Percentiles rank a stretch among this genome's conserved stretches.
Evolutionary conservation across 352 stramenopile species (phyloP).

Genomic region (Globisporangium irregulare): DNA sequence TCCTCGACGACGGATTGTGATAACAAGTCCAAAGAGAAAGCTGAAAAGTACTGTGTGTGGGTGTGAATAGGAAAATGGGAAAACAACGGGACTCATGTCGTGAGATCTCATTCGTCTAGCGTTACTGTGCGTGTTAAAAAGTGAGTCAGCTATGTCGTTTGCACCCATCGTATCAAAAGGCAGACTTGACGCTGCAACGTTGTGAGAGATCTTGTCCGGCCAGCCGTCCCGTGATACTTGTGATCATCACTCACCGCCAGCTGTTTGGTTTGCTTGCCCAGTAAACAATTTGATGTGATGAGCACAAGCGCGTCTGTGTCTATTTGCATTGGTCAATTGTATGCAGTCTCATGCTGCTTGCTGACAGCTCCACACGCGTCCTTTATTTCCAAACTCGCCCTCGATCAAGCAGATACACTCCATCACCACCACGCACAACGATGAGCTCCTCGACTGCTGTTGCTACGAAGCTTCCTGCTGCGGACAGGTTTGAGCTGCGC

Average conservation of each 20-base stretch:
- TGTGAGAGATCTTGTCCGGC: too few relatives aligned
- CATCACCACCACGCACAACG: not conserved
- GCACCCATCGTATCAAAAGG: too few relatives aligned
- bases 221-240: too few relatives aligned
- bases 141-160: not conserved
- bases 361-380: too few relatives aligned
- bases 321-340: not conserved
- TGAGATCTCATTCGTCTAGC: too few relatives aligned
- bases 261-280: not conserved
- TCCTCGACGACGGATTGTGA: conserved; percentile 24
- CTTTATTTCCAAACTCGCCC: not conserved
- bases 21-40: not conserved
- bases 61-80: not conserved
- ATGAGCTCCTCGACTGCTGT: conserved; percentile 1
- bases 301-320: not conserved
- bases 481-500: conserved; percentile 17
- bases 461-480: not conserved
- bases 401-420: not conserved
- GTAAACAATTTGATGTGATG: not conserved
- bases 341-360: too few relatives aligned
- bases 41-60: too few relatives aligned
- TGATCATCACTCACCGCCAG: not conserved
- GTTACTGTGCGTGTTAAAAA: not conserved
- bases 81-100: not conserved
- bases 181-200: too few relatives aligned